Evolutionary conservation across 2,329 filamentous ascomycete species (phyloP).

Genomic region (Diplodia scrobiculata): DNA sequence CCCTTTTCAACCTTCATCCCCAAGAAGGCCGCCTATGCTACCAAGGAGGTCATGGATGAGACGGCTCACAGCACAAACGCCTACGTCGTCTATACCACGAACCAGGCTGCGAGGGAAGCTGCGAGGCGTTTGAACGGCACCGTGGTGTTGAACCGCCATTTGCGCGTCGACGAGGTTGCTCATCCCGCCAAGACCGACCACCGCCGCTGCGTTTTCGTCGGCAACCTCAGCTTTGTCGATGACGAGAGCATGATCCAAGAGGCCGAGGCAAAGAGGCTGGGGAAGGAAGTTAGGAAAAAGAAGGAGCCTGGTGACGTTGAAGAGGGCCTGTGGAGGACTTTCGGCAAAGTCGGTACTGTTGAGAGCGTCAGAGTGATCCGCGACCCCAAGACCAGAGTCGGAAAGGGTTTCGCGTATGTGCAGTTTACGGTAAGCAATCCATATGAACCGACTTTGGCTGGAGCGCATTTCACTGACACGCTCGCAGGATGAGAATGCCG

Average conservation of each 20-base stretch:
- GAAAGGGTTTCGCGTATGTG: constrained; percentile 96
- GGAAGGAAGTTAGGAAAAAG: constrained; percentile 69
- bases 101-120: constrained; percentile 73
- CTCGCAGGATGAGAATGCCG: constrained; percentile 73
- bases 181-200: constrained; percentile 83
- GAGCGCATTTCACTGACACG: neutral
- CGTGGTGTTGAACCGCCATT: constrained; percentile 78
- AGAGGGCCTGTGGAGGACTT: constrained; percentile 87
- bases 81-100: constrained; percentile 83
- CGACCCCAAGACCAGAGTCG: constrained; percentile 85
- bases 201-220: constrained; percentile 90
- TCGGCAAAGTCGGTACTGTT: constrained; percentile 74
- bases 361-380: constrained; percentile 92
- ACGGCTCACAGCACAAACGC: constrained; percentile 94
- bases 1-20: constrained; percentile 81
- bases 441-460: neutral
- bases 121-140: constrained; percentile 79
- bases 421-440: constrained; percentile 71
- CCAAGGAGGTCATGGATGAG: constrained; percentile 83
- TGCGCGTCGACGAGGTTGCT: constrained; percentile 87
- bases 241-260: constrained; percentile 72
- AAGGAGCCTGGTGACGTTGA: constrained; percentile 82
- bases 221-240: constrained; percentile 94
- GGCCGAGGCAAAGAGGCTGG: constrained; percentile 64
- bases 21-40: constrained; percentile 92